These are phyloP conservation scores for Gossypium davidsonii DNA, from an alignment of 441 rosid genomes.

Conservation along the genomic window DNA sequence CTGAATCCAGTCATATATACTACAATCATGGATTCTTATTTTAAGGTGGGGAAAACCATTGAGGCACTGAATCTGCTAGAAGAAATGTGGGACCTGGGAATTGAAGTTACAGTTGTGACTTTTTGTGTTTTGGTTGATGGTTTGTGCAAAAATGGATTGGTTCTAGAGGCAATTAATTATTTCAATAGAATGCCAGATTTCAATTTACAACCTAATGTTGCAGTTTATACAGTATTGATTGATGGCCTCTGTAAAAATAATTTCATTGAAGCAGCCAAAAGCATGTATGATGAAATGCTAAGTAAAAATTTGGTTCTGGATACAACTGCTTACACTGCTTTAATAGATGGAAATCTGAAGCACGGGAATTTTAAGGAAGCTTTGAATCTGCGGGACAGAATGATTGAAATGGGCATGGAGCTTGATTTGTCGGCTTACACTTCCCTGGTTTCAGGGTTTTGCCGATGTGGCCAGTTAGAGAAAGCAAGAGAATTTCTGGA, in stretches of 20 bases:
- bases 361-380: slow-evolving; percentile 53
- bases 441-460: slow-evolving; percentile 54
- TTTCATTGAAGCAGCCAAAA: slow-evolving; percentile 45
- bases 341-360: slow-evolving; percentile 60
- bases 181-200: slow-evolving; percentile 41
- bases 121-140: slow-evolving; percentile 68
- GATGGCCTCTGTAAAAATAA: slow-evolving; percentile 69
- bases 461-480: slow-evolving; percentile 44
- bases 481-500: slow-evolving; percentile 42
- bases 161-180: slow-evolving; percentile 48
- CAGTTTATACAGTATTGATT: slow-evolving; percentile 55
- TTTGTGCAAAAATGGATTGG: slow-evolving; percentile 53
- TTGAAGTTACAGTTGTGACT: slow-evolving; percentile 54
- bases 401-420: slow-evolving; percentile 52
- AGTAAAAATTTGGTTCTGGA: slow-evolving; percentile 43
- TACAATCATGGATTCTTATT: slow-evolving; percentile 53
- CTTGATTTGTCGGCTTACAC: slow-evolving; percentile 69
- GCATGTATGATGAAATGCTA: slow-evolving; percentile 44
- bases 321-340: slow-evolving; percentile 46
- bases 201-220: slow-evolving; percentile 49
- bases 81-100: slow-evolving; percentile 40
- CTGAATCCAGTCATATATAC: slow-evolving; percentile 51
- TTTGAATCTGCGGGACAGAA: slow-evolving; percentile 38
- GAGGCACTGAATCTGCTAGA: slow-evolving; percentile 46
- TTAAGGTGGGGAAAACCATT: slow-evolving; percentile 39